These are phyloP conservation scores for Gossypium rotundifolium DNA, from an alignment of 345 rosid species.

Conservation along the genomic window DNA sequence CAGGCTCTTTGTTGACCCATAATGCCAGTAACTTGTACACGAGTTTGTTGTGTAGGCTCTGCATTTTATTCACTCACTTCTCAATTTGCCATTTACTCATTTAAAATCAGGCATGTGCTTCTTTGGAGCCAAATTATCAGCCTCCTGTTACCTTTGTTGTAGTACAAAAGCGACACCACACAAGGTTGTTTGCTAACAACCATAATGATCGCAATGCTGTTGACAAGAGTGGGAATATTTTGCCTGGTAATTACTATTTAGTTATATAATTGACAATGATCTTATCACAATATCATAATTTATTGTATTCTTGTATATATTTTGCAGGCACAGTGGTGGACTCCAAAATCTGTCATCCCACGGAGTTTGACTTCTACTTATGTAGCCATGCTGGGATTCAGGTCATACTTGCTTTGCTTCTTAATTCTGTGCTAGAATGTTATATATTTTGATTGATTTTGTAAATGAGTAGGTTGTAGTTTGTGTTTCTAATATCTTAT, in stretches of 20 bases:
- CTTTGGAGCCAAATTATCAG: conserved; percentile 96
- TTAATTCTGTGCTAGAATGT: background rate
- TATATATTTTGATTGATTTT: background rate
- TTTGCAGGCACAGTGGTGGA: conserved; percentile 88
- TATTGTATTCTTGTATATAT: background rate
- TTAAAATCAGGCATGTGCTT: conserved; percentile 74
- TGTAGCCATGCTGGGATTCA: conserved; percentile 99
- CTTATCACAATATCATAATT: background rate
- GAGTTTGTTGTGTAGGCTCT: background rate
- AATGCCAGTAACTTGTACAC: background rate
- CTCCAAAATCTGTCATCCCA: conserved; percentile 96
- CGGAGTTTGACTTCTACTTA: conserved; percentile 91
- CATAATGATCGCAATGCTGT: conserved; percentile 65
- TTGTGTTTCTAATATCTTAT: background rate
- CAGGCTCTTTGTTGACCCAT: conserved; percentile 6
- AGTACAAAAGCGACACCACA: conserved; percentile 99
- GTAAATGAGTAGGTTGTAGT: background rate
- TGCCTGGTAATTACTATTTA: conserved; percentile 52
- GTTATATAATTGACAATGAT: background rate
- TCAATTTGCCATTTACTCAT: background rate
- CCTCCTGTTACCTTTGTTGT: conserved; percentile 98
- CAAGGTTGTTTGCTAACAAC: conserved; percentile 86
- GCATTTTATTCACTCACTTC: background rate
- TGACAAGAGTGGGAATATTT: conserved; percentile 87
- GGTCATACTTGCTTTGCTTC: conserved; percentile 29